Conservation (phyloP, 441 rosid genomes). For the Eruca vesicaria region DNA sequence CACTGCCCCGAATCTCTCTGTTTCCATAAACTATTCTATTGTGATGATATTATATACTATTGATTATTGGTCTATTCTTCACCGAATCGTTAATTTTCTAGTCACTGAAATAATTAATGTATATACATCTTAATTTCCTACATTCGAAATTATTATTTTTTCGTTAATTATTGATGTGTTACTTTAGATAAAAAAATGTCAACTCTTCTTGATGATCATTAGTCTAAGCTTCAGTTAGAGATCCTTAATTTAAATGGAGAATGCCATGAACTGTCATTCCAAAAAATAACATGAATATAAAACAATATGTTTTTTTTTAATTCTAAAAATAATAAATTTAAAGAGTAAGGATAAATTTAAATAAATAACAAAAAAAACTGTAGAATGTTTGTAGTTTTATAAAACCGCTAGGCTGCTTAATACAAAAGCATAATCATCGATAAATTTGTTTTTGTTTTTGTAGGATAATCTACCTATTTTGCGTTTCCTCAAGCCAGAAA, state of each 20-base stretch:
- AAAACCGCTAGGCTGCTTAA: not conserved
- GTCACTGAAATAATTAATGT: not conserved
- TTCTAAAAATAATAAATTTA: not conserved
- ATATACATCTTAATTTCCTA: not conserved
- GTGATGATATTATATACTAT: not conserved
- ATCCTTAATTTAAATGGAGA: not conserved
- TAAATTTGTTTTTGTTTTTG: not conserved
- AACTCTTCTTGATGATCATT: not conserved
- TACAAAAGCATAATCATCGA: not conserved
- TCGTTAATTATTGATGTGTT: not conserved
- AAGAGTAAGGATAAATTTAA: not conserved
- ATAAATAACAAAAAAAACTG: not conserved
- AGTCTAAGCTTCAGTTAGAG: not conserved
- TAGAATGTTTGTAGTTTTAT: not conserved
- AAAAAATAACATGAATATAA: not conserved
- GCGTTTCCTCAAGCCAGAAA: not conserved
- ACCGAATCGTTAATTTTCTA: not conserved
- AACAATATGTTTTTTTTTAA: not conserved
- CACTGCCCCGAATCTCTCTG: conserved; percentile 37
- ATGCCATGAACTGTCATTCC: not conserved
- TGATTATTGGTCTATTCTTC: not conserved
- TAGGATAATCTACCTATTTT: not conserved
- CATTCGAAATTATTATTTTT: not conserved
- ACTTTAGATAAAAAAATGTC: not conserved
- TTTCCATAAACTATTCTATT: conserved; percentile 24